Conservation (phyloP, 495 filamentous ascomycete genomes). For the Aspergillus sparsus region DNA sequence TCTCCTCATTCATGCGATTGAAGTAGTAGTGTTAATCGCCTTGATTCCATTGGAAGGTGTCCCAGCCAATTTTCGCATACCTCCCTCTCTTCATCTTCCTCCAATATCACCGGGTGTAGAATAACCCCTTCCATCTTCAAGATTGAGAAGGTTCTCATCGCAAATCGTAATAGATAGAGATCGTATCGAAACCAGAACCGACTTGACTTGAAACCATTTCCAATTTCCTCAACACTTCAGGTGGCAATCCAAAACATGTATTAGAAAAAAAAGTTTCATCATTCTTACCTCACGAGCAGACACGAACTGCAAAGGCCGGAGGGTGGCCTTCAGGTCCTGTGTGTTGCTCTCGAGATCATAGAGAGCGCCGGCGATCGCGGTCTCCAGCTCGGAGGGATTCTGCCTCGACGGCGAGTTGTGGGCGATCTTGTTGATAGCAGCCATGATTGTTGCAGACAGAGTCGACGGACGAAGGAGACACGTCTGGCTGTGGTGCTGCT, state of each 20-base stretch:
- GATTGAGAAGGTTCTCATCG: no score
- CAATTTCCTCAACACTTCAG: background rate
- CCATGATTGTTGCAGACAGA: conserved; percentile 42
- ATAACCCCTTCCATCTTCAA: background rate
- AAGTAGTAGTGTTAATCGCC: no score
- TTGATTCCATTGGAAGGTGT: no score
- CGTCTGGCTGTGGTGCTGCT: conserved; percentile 43
- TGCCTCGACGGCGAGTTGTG: conserved; percentile 90
- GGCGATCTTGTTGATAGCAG: conserved; percentile 96
- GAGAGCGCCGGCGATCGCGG: conserved; percentile 87
- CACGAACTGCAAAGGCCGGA: conserved; percentile 95
- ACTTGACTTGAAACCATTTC: background rate
- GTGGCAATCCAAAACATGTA: conserved; percentile 10
- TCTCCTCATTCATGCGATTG: no score
- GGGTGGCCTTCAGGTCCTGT: conserved; percentile 86
- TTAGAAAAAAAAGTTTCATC: conserved; percentile 22
- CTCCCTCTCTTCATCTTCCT: no score
- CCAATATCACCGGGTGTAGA: background rate
- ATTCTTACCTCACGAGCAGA: conserved; percentile 95
- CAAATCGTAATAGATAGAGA: no score
- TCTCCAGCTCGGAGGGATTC: conserved; percentile 94
- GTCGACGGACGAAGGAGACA: conserved; percentile 41
- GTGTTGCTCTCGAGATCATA: conserved; percentile 98
- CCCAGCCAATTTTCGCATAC: no score
- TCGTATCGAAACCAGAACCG: background rate